Evolutionary conservation across 441 rosid genomes (phyloP).

Genomic region (Brassica hybrid): DNA sequence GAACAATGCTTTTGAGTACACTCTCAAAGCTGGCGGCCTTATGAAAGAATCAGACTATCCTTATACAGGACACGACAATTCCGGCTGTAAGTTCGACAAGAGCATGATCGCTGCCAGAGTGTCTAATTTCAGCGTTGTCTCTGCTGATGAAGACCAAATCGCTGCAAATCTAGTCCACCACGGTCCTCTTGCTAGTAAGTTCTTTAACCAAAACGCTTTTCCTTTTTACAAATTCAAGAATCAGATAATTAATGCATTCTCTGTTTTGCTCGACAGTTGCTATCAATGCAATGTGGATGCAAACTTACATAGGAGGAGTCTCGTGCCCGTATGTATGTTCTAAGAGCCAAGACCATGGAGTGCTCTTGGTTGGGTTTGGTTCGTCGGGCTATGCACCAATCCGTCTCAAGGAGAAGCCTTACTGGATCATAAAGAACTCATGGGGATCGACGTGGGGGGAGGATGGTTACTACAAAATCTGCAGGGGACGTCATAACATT

Average conservation of each 20-base stretch:
- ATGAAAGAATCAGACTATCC: slow-evolving; percentile 75
- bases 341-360: slow-evolving; percentile 59
- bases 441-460: slow-evolving; percentile 86
- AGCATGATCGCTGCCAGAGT: slow-evolving; percentile 60
- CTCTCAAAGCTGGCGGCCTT: slow-evolving; percentile 62
- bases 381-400: slow-evolving; percentile 56
- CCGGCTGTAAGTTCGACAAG: slow-evolving; percentile 66
- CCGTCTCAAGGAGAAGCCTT: slow-evolving; percentile 67
- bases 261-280: slow-evolving; percentile 55
- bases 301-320: slow-evolving; percentile 72
- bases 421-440: slow-evolving; percentile 83
- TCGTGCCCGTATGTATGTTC: slow-evolving; percentile 71
- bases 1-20: slow-evolving; percentile 74
- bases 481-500: slow-evolving; percentile 62
- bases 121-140: slow-evolving; percentile 54
- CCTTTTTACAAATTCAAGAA: neutral
- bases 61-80: slow-evolving; percentile 64
- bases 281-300: slow-evolving; percentile 76
- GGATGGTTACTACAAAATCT: slow-evolving; percentile 73
- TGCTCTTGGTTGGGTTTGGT: slow-evolving; percentile 62
- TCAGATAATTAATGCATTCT: neutral
- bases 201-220: neutral
- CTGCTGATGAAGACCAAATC: slow-evolving; percentile 60
- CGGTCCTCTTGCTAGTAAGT: slow-evolving; percentile 76
- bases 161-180: slow-evolving; percentile 72